Percentiles rank a stretch among this genome's conserved stretches.
Conservation (phyloP, 768 basidiomycete species). For the Hypholoma fasciculare region DNA sequence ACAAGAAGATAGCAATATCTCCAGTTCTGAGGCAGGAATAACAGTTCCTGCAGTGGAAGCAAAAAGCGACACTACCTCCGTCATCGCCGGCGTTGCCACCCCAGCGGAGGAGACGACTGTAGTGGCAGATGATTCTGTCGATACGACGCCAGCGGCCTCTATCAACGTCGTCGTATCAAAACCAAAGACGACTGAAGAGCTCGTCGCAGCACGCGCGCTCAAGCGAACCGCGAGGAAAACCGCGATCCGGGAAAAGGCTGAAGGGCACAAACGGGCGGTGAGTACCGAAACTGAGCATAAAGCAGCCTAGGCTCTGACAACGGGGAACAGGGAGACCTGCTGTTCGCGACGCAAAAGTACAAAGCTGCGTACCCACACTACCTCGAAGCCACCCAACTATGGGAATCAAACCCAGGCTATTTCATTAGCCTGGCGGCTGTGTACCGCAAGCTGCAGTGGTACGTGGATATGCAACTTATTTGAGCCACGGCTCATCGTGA, state of each 20-base stretch:
- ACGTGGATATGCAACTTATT: slow-evolving; percentile 12
- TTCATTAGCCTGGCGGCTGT: slow-evolving; percentile 35
- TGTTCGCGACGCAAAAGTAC: slow-evolving; percentile 29
- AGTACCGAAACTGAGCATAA: slow-evolving; percentile 1
- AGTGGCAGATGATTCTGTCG: neutral
- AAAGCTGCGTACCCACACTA: slow-evolving; percentile 32
- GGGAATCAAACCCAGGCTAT: slow-evolving; percentile 32
- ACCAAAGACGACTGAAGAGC: slow-evolving; percentile 19
- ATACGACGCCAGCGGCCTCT: slow-evolving; percentile 10
- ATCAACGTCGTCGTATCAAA: slow-evolving; percentile 14
- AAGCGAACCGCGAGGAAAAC: slow-evolving; percentile 22
- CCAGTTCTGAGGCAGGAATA: neutral
- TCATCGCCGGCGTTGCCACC: neutral
- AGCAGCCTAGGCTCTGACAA: neutral
- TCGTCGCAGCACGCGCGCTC: slow-evolving; percentile 20
- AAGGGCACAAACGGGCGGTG: slow-evolving; percentile 20
- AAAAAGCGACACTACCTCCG: neutral
- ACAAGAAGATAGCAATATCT: neutral
- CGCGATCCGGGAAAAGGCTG: slow-evolving; percentile 18
- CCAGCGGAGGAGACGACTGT: neutral
- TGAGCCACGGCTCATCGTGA: slow-evolving; percentile 5
- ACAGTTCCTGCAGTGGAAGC: neutral
- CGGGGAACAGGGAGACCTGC: slow-evolving; percentile 31
- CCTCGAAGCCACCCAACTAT: slow-evolving; percentile 31
- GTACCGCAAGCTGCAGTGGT: slow-evolving; percentile 36